phyloP scores from a whole-genome alignment of 2,329 filamentous ascomycete genomes.

The Sclerotinia subarctica region DNA sequence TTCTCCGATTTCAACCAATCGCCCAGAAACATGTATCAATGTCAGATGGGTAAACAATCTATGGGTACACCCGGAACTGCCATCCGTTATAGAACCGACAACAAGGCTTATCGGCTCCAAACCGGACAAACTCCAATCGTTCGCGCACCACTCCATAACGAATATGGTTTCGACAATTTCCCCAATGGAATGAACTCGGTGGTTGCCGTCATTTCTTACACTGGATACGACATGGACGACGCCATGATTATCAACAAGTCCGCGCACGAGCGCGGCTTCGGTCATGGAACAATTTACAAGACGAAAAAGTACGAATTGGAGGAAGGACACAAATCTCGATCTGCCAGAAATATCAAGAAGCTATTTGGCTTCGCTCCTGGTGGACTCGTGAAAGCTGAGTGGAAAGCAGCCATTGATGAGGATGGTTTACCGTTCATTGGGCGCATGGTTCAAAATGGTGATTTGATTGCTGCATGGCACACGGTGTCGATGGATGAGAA shows the following conservation, averaged over 20 bases:
- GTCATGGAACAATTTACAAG: slow-evolving; percentile 95
- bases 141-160: slow-evolving; percentile 86
- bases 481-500: slow-evolving; percentile 77
- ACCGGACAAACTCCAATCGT: slow-evolving; percentile 95
- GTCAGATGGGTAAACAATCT: slow-evolving; percentile 98
- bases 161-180: slow-evolving; percentile 96
- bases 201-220: slow-evolving; percentile 97
- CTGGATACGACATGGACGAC: slow-evolving; percentile 99
- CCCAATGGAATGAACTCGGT: slow-evolving; percentile 94
- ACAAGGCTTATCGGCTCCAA: slow-evolving; percentile 93
- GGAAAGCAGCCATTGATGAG: slow-evolving; percentile 72
- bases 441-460: slow-evolving; percentile 71
- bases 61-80: slow-evolving; percentile 96
- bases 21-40: slow-evolving; percentile 98
- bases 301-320: slow-evolving; percentile 87
- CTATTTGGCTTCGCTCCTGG: slow-evolving; percentile 89
- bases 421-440: slow-evolving; percentile 86
- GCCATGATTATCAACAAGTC: slow-evolving; percentile 99
- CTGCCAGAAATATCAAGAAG: slow-evolving; percentile 68
- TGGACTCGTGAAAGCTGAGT: slow-evolving; percentile 65
- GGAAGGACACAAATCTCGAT: slow-evolving; percentile 65
- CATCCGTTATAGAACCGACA: slow-evolving; percentile 83
- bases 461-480: slow-evolving; percentile 86
- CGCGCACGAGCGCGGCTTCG: slow-evolving; percentile 91
- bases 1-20: slow-evolving; percentile 99